phyloP scores from a whole-genome alignment of 805 yeast genomes.

The Zygosaccharomyces rouxii region DNA sequence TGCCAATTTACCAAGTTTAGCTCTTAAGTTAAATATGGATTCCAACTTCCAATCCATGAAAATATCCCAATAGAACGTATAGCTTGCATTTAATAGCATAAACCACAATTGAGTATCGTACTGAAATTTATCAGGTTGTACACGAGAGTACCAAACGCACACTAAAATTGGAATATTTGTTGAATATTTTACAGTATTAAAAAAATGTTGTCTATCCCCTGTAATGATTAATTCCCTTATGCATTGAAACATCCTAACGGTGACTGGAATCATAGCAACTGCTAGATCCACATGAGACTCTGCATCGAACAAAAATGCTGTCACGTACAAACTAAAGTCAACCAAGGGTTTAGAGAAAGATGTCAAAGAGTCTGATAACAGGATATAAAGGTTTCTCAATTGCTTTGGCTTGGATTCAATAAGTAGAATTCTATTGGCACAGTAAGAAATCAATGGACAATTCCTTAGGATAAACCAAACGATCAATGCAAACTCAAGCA shows the following conservation, averaged over 20 bases:
- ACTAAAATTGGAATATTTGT: slow-evolving; percentile 54
- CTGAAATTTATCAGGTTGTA: slow-evolving; percentile 14
- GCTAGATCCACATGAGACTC: slow-evolving; percentile 25
- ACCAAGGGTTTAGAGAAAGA: slow-evolving; percentile 74
- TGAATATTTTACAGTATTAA: slow-evolving; percentile 72
- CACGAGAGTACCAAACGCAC: slow-evolving; percentile 29
- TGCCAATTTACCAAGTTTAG: slow-evolving; percentile 7
- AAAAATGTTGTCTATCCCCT: slow-evolving; percentile 50
- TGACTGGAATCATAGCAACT: slow-evolving; percentile 51
- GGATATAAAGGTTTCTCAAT: slow-evolving; percentile 54
- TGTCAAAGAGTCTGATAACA: slow-evolving; percentile 78
- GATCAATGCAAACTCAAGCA: slow-evolving; percentile 22
- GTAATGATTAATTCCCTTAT: slow-evolving; percentile 52
- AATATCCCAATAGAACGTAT: slow-evolving; percentile 86
- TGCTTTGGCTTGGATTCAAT: slow-evolving; percentile 35
- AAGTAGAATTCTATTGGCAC: slow-evolving; percentile 34
- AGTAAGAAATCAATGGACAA: slow-evolving; percentile 41
- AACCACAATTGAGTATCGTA: slow-evolving; percentile 33
- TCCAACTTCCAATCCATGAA: slow-evolving; percentile 82
- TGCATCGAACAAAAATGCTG: slow-evolving; percentile 7
- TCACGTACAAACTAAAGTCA: slow-evolving; percentile 56
- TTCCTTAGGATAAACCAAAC: slow-evolving; percentile 23
- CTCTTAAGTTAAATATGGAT: slow-evolving; percentile 37
- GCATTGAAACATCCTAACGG: slow-evolving; percentile 82
- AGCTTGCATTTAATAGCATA: slow-evolving; percentile 63